phyloP scores from a whole-genome alignment of 441 rosid species.

The Dalechampia spathulata region DNA sequence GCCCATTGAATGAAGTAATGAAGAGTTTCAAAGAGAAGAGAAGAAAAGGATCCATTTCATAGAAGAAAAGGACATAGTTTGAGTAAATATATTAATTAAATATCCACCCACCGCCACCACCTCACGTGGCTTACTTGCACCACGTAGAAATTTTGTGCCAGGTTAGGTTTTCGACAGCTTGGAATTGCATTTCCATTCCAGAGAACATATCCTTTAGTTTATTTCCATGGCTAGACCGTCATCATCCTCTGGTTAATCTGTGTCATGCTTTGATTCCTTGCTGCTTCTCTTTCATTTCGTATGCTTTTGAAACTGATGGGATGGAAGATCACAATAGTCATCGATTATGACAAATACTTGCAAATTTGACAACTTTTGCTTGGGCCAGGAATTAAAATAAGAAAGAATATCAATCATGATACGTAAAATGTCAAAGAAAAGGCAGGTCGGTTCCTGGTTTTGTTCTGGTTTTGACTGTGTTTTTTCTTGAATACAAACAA shows the following conservation, averaged over 20 bases:
- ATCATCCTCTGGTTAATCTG: too few species aligned
- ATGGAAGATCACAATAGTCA: too few species aligned
- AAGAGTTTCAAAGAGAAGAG: conserved; percentile 17
- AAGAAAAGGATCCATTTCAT: conserved; percentile 19
- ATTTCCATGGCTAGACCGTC: too few species aligned
- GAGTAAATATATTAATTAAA: conserved; percentile 30
- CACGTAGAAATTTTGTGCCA: conserved; percentile 25
- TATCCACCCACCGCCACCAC: conserved; percentile 18
- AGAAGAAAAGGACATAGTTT: conserved; percentile 26
- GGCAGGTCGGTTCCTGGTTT: conserved; percentile 3
- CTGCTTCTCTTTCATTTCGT: too few species aligned
- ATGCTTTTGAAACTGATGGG: too few species aligned
- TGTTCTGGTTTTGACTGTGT: conserved; percentile 1
- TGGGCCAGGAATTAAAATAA: too few species aligned
- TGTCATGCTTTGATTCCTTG: too few species aligned
- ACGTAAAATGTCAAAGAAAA: conserved; percentile 15
- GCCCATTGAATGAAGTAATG: conserved; percentile 8
- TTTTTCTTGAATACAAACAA: not conserved
- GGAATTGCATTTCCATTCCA: too few species aligned
- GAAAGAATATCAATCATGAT: too few species aligned
- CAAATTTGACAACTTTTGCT: too few species aligned
- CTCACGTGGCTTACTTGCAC: conserved; percentile 36
- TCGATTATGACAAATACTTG: too few species aligned
- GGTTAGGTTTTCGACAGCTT: conserved; percentile 33
- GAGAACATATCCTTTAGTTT: conserved; percentile 1